A percentile compares a stretch with the other conserved stretches of the same genome.
phyloP scores from a whole-genome alignment of 805 yeast species.

The Zygoascus biomembranicola region DNA sequence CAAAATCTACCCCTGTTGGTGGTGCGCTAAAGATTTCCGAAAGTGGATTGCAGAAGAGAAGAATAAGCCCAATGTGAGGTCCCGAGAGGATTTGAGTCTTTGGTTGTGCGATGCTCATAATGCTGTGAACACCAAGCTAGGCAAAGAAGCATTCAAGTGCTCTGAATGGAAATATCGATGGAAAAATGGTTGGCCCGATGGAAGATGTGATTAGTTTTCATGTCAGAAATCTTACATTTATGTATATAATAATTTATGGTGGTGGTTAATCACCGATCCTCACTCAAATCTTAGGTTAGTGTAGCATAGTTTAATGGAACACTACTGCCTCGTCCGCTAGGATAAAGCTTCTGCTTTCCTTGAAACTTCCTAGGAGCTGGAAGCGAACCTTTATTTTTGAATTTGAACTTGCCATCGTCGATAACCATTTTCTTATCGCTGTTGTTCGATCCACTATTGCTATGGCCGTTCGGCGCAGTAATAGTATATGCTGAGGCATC shows the following conservation, averaged over 20 bases:
- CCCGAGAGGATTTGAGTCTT: constrained; percentile 68
- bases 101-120: constrained; percentile 98
- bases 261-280: neutral
- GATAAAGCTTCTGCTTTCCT: constrained; percentile 69
- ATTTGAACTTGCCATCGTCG: constrained; percentile 68
- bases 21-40: constrained; percentile 81
- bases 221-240: neutral
- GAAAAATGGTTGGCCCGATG: constrained; percentile 88
- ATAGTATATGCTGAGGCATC: constrained; percentile 63
- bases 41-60: constrained; percentile 45
- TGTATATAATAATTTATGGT: neutral
- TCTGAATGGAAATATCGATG: constrained; percentile 87
- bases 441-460: constrained; percentile 5
- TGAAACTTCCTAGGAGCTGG: constrained; percentile 84
- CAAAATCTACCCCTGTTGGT: constrained; percentile 85
- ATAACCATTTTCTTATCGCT: constrained; percentile 34
- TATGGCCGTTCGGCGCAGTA: constrained; percentile 24
- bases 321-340: constrained; percentile 91
- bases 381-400: constrained; percentile 55
- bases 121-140: constrained; percentile 77
- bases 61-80: constrained; percentile 32
- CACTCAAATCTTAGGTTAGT: neutral
- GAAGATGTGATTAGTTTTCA: constrained; percentile 35
- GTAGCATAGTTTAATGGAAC: constrained; percentile 65
- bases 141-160: constrained; percentile 83